phyloP scores from a whole-genome alignment of 495 filamentous ascomycete genomes.

The Talaromyces thailandensis region DNA sequence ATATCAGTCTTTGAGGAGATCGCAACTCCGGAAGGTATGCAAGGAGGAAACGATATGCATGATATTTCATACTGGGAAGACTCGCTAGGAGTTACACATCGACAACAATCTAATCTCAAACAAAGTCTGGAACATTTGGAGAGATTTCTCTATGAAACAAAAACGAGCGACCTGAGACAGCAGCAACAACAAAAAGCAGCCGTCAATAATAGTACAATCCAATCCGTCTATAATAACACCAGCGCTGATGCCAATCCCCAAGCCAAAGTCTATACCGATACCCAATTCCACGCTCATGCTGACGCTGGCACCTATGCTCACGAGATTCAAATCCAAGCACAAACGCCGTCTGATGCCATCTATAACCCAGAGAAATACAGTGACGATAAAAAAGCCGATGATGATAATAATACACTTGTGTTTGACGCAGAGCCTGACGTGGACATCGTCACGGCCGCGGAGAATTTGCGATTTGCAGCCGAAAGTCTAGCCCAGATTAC shows the following conservation, averaged over 20 bases:
- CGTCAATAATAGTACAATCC: background rate
- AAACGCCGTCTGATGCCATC: constrained; percentile 7
- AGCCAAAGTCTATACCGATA: background rate
- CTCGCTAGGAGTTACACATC: constrained; percentile 80
- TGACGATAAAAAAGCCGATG: background rate
- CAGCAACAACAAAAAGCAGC: background rate
- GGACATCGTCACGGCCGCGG: constrained; percentile 92
- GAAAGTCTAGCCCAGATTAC: constrained; percentile 76
- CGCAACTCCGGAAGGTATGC: constrained; percentile 48
- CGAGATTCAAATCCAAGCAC: constrained; percentile 6
- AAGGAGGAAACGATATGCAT: constrained; percentile 19
- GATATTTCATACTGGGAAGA: constrained; percentile 62
- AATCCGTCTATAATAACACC: constrained; percentile 3
- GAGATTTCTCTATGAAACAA: constrained; percentile 48
- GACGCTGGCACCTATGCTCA: background rate
- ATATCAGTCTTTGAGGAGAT: constrained; percentile 61
- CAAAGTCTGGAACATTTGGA: constrained; percentile 61
- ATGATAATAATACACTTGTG: constrained; percentile 17
- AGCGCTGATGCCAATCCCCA: constrained; percentile 2
- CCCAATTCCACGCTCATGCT: constrained; percentile 5
- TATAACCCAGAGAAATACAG: constrained; percentile 11
- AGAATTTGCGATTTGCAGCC: constrained; percentile 77
- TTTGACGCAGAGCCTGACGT: constrained; percentile 30
- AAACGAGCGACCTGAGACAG: background rate
- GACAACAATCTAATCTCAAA: constrained; percentile 74